A percentile compares a stretch with the other conserved stretches of the same genome.
Conservation (phyloP, 306 rosid genomes). For the Luffa aegyptiaca region DNA sequence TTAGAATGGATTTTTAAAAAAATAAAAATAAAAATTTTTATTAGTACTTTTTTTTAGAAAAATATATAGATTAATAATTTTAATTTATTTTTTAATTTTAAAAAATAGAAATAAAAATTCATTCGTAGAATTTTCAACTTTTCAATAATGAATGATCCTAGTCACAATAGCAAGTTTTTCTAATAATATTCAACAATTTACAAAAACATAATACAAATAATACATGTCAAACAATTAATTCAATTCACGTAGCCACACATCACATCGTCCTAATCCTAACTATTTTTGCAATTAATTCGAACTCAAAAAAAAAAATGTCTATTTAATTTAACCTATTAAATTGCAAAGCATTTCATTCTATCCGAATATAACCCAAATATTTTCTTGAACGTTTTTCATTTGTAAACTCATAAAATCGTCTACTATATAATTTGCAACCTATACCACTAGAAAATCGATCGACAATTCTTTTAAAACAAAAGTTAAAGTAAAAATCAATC, state of each 20-base stretch:
- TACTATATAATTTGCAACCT: too few species aligned
- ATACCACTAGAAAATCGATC: too few species aligned
- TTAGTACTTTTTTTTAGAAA: neutral
- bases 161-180: neutral
- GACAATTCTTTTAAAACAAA: too few species aligned
- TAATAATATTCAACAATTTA: neutral
- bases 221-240: neutral
- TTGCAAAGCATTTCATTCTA: neutral
- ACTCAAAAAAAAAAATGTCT: neutral
- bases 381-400: too few species aligned
- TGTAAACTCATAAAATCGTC: too few species aligned
- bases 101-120: neutral
- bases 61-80: neutral
- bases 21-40: too few species aligned
- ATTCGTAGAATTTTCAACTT: neutral
- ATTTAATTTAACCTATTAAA: neutral
- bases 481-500: too few species aligned
- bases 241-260: neutral
- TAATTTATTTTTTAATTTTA: neutral
- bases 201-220: neutral
- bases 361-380: too few species aligned
- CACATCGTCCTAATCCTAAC: neutral
- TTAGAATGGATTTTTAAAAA: neutral
- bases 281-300: neutral
- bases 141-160: neutral